Evolutionary conservation across 2,329 filamentous ascomycete species (phyloP), one percentile per base, ranked within the genome.

Genomic region (Chaetoscypha palmicola): DNA sequence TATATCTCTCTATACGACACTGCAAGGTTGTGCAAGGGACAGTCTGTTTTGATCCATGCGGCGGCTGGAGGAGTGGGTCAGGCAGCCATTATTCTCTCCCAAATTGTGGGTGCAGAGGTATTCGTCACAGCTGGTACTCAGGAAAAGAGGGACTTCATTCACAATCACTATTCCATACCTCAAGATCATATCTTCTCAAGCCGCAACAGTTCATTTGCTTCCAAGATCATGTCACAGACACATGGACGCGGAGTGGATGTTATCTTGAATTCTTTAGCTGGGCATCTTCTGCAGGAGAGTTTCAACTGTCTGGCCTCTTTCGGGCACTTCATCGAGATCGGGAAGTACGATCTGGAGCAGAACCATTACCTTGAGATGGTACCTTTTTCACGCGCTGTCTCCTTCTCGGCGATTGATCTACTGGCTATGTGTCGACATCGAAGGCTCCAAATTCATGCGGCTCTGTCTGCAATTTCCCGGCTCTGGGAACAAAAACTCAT

Each of bases 1-100:
- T 64, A 66, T 43, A 67, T 74, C 44, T 65, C 63, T 2, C 56
- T 77, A 3, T 55, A 62, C 7, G 54, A 68, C 16, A 43, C 67
- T 5, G 69, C 63, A 12, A 57, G 63, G 0, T 56, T 73, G 0
- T 47, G 58, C 10, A 53, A 59, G 0, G 66, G 65, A 2, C 48
- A 59, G 20, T 32, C 46, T 1, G 35, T 58, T n/a, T 33, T 58
- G 0, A 54, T 58, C 1, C 53, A 56, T 39, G 33, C 45, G 16
- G 54, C 43, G 1, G 36, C 50, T 14, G 52, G 54, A 5, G 50
- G 46, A 9, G 39, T 57, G 1, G 54, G 55, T 12, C 49, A 52
- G 38, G 47, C 49, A 14, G 48, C 47, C 4, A 62, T 66, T 12
- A 40, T 49, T 2, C 17, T 66, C 1, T 61, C 62, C 0, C 58